A percentile compares a stretch with the other conserved stretches of the same genome.
These are phyloP conservation scores for Malus hybrid DNA, from an alignment of 331 rosid species.

Conservation along the genomic window DNA sequence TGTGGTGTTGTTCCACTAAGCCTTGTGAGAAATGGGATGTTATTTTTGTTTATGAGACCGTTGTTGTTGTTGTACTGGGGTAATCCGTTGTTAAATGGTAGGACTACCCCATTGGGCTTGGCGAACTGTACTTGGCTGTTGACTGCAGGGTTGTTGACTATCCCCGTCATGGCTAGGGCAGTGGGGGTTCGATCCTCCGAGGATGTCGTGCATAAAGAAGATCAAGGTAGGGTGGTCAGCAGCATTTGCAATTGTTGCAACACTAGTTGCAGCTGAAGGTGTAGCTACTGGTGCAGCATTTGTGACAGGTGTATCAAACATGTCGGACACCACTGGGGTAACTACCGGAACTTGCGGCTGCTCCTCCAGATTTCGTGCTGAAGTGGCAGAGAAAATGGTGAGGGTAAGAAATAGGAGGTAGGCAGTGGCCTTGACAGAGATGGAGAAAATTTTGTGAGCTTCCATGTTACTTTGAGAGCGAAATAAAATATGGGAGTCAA, in stretches of 20 bases:
- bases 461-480: conserved; percentile 22
- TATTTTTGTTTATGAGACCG: conserved; percentile 66
- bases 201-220: conserved; percentile 76
- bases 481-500: not conserved
- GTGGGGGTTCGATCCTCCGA: conserved; percentile 82
- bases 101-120: conserved; percentile 68
- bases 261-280: not conserved
- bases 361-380: conserved; percentile 43
- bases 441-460: not conserved
- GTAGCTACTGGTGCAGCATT: conserved; percentile 1
- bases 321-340: conserved; percentile 5
- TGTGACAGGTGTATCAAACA: conserved; percentile 8
- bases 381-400: conserved; percentile 24
- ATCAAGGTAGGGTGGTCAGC: conserved; percentile 26
- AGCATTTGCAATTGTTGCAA: not conserved
- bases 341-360: not conserved
- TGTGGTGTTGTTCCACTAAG: conserved; percentile 40
- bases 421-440: conserved; percentile 5
- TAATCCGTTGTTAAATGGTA: conserved; percentile 45
- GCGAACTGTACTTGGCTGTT: conserved; percentile 69
- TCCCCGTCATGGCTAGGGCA: conserved; percentile 69
- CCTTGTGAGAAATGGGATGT: conserved; percentile 78
- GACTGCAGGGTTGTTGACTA: conserved; percentile 53
- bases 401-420: conserved; percentile 26
- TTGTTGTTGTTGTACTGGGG: conserved; percentile 62